Base-by-base conservation (phyloP, 176 grass and related monocot species). In the Phyllostachys edulis region DNA sequence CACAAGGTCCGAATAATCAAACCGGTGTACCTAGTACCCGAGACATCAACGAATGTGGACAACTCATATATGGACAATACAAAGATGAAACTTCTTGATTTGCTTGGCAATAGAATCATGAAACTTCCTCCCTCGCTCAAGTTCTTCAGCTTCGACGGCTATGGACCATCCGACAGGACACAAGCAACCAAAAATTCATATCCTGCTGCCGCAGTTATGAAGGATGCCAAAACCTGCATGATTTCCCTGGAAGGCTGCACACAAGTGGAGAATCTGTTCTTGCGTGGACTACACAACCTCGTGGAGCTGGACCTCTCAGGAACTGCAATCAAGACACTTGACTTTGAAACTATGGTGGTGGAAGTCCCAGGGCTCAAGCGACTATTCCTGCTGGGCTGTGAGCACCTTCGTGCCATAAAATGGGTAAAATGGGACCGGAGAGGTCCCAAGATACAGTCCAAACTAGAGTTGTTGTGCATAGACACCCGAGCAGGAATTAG, bases 391-490 rank as follows among this genome's bases (percentile, higher is more conserved):
- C 3, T 87, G 0, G 78, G 69, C 1, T 87, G 85, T 26, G 26
- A 67, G 47, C 12, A 12, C 0, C 69, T 87, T 2, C 4, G 39
- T 29, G 20, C 3, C 9, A 76, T 87, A 76, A 5, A n/a, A 2
- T n/a, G n/a, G n/a, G n/a, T n/a, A n/a, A n/a, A n/a, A 0, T 69
- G 41, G 71, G 8, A 1, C 0, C 0, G 0, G 0, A 45, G 1
- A 46, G 52, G 20, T 27, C 32, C 3, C 7, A 7, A 40, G 21
- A 9, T n/a, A n/a, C n/a, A n/a, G n/a, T n/a, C n/a, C n/a, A n/a
- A 75, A 0, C 6, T 83, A 0, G 29, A 83, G 70, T 65, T 54
- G 7, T 0, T 84, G 5, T 84, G 59, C 59, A 9, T 84, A 51
- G 70, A 83, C 26, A 75, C 81, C 2, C 32, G 81, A 40, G 0